phyloP scores from a whole-genome alignment of 2,329 filamentous ascomycete species.

The Aaosphaeria arxii region DNA sequence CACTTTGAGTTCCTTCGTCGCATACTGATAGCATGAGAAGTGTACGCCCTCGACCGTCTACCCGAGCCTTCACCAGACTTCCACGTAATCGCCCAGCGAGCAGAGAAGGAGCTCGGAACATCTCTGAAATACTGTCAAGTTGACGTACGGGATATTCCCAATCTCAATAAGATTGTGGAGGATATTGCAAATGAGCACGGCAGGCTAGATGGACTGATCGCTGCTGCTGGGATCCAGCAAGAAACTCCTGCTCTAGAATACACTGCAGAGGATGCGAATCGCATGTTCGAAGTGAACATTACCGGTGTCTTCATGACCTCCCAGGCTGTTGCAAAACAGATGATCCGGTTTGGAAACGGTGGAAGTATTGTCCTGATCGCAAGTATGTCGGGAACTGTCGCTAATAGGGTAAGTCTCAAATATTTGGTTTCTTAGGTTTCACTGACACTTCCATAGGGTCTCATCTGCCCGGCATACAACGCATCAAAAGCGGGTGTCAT shows the following conservation, averaged over 20 bases:
- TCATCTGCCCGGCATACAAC: conserved; percentile 70
- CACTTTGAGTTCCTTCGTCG: neutral
- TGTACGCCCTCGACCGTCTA: conserved; percentile 66
- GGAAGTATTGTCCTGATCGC: conserved; percentile 63
- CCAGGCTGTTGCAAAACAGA: conserved; percentile 62
- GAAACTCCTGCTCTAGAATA: conserved; percentile 83
- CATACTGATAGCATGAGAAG: conserved; percentile 31
- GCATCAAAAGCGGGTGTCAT: conserved; percentile 72
- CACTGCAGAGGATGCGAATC: conserved; percentile 57
- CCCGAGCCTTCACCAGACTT: conserved; percentile 61
- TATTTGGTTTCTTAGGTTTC: neutral
- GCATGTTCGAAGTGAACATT: conserved; percentile 61
- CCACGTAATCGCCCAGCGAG: conserved; percentile 60
- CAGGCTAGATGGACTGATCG: conserved; percentile 75
- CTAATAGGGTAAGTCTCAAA: conserved; percentile 56
- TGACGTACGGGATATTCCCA: conserved; percentile 71
- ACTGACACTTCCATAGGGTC: conserved; percentile 47
- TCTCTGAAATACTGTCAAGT: conserved; percentile 72
- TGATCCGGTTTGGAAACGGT: conserved; percentile 58
- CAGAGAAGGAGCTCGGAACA: conserved; percentile 62
- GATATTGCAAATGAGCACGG: conserved; percentile 68
- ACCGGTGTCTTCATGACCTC: conserved; percentile 63
- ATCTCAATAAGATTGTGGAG: conserved; percentile 65
- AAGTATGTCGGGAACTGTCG: conserved; percentile 60
- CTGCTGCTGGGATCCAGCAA: conserved; percentile 74